These are phyloP conservation scores for Trichoderma aggressivum DNA, from an alignment of 2,329 filamentous ascomycete genomes.

Conservation along the genomic window DNA sequence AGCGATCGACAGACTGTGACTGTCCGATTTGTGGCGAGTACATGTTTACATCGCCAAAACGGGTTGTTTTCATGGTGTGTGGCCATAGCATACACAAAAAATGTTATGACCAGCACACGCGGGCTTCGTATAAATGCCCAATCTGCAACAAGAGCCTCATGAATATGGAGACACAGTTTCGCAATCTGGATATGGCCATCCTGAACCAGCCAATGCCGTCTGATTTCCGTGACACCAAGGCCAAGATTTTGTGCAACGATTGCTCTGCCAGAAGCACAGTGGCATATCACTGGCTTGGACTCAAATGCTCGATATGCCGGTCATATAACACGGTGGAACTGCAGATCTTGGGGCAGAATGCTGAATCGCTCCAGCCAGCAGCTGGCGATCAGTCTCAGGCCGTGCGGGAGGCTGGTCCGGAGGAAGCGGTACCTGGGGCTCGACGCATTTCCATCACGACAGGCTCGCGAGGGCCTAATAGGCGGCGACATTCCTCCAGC, in stretches of 20 bases:
- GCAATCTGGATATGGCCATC: constrained; percentile 84
- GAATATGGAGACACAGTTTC: constrained; percentile 96
- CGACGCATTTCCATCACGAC: constrained; percentile 25
- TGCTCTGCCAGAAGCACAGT: constrained; percentile 85
- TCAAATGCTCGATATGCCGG: constrained; percentile 75
- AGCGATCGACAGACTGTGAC: constrained; percentile 89
- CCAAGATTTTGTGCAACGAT: constrained; percentile 89
- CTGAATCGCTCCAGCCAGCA: constrained; percentile 27
- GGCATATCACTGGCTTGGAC: constrained; percentile 88
- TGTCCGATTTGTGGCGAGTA: constrained; percentile 97
- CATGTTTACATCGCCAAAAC: constrained; percentile 85
- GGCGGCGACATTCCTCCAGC: constrained; percentile 41
- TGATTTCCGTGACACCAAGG: constrained; percentile 75
- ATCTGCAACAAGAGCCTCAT: constrained; percentile 95
- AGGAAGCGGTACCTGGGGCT: constrained; percentile 4
- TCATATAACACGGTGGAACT: constrained; percentile 69
- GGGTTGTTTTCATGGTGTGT: constrained; percentile 91
- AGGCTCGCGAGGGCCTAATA: constrained; percentile 24
- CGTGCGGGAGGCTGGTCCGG: neutral
- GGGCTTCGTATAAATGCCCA: constrained; percentile 89
- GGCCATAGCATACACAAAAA: constrained; percentile 92
- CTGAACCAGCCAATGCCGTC: constrained; percentile 86
- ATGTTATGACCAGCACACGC: constrained; percentile 86
- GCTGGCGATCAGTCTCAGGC: constrained; percentile 25
- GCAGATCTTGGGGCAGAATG: constrained; percentile 51